phyloP scores from a whole-genome alignment of 139 green algal species.

The Auxenochlorella protothecoides region DNA sequence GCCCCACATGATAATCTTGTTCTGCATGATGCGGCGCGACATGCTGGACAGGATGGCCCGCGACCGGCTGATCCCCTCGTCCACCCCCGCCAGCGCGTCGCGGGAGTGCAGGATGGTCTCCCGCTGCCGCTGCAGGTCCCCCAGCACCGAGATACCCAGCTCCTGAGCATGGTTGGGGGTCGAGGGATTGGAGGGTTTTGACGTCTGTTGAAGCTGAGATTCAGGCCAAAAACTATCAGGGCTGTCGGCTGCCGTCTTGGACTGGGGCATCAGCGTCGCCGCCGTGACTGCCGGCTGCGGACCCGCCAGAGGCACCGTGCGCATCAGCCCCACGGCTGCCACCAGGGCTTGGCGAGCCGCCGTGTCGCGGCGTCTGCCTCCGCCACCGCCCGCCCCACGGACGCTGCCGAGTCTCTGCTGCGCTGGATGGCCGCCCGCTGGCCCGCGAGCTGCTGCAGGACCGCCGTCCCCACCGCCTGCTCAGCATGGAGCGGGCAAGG shows the following conservation, averaged over 20 bases:
- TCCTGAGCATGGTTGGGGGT: constrained; percentile 52
- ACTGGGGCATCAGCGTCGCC: no score
- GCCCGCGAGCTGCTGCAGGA: constrained; percentile 43
- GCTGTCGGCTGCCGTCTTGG: not conserved
- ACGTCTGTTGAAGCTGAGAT: not conserved
- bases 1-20: constrained; percentile 70
- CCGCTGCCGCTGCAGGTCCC: constrained; percentile 83
- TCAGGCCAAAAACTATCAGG: not conserved
- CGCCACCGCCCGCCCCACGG: not conserved
- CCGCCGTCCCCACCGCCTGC: constrained; percentile 34
- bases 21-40: constrained; percentile 67
- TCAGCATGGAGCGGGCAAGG: not conserved
- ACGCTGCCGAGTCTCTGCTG: constrained; percentile 26
- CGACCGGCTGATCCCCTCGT: constrained; percentile 79
- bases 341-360: no score
- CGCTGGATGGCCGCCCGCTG: constrained; percentile 46
- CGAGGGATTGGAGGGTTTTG: not conserved
- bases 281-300: no score
- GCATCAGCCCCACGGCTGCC: no score
- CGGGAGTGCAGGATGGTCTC: constrained; percentile 81
- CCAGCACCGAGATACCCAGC: constrained; percentile 80
- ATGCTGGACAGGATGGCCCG: constrained; percentile 79
- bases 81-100: constrained; percentile 73
- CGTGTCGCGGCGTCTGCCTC: constrained; percentile 1
- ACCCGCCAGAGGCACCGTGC: no score